A percentile compares a stretch with the other conserved stretches of the same genome.
These are phyloP conservation scores for Rhizopogon roseolus DNA, from an alignment of 768 basidiomycete genomes.

Conservation along the genomic window DNA sequence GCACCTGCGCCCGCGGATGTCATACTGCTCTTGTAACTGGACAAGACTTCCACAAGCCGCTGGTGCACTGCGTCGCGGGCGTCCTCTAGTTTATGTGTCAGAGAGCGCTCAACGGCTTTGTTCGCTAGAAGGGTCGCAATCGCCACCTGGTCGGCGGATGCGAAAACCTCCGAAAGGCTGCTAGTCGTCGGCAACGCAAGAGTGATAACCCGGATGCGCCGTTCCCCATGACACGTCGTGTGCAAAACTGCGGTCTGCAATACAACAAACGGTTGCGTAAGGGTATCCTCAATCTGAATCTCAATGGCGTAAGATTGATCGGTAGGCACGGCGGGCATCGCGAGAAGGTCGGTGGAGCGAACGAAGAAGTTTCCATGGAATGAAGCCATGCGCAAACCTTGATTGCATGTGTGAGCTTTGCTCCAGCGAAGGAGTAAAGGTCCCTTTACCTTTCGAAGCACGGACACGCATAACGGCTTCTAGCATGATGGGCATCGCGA, in stretches of 20 bases:
- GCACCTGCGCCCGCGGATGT: constrained; percentile 91
- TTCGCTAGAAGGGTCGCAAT: constrained; percentile 81
- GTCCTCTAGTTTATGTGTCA: constrained; percentile 86
- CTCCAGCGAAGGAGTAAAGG: neutral
- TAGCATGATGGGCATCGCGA: constrained; percentile 92
- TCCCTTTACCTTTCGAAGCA: constrained; percentile 78
- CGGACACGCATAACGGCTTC: constrained; percentile 98
- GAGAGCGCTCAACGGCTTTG: constrained; percentile 87
- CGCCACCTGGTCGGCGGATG: constrained; percentile 86
- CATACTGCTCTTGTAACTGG: constrained; percentile 93
- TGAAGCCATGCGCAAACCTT: constrained; percentile 89
- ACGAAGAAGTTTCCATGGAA: constrained; percentile 99
- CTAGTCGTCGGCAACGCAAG: constrained; percentile 83
- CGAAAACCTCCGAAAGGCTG: constrained; percentile 85
- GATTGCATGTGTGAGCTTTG: neutral
- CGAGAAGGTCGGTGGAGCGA: constrained; percentile 91
- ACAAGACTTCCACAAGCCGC: constrained; percentile 78
- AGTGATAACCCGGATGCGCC: constrained; percentile 88
- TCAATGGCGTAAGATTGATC: constrained; percentile 97
- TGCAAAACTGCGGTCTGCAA: constrained; percentile 93
- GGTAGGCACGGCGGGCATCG: constrained; percentile 94
- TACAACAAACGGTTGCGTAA: constrained; percentile 88
- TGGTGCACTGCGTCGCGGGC: constrained; percentile 81
- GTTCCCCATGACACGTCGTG: constrained; percentile 90
- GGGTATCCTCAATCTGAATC: constrained; percentile 90